Base-by-base conservation (phyloP, 1,284 basidiomycete genomes). In the Heimioporus retisporus region DNA sequence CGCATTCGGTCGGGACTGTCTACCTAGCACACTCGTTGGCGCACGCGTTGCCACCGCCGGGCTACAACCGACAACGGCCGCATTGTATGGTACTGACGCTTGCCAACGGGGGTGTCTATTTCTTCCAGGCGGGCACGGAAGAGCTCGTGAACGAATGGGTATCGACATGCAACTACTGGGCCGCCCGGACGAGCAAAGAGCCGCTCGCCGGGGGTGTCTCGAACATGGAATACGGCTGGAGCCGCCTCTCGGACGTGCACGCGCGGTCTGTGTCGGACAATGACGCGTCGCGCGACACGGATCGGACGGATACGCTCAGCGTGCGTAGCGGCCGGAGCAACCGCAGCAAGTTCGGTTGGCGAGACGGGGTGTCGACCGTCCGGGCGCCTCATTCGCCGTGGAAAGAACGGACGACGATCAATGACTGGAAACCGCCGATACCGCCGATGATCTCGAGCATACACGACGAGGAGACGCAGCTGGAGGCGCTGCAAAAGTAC, bases 151-250 rank as follows among this genome's bases (percentile, higher is more conserved):
- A 95, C 75, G 97, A 99, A 79, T 99, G 97, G 97, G 96, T 98
- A 13, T 92, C 93, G 44, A 98, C 97, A 0, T 99, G 97, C 87
- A 99, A 99, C 82, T 99, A 99, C 79, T 99, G 97, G 96, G 96
- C 97, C 0, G 97, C 97, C 0, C 86, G 97, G 44, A 92, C 90
- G 69, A 96, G 94, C 79, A 96, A 97, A 73, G 96, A 98, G 75
- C 97, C 97, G 1, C 86, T 99, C 4, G 87, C 93, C 4, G 97
- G 97, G 5, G 97, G 97, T 42, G 96, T 99, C 3, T 96, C 95
- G 58, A 99, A 99, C 81, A 97, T 99, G 93, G 98, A 99, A 79
- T 99, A 99, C 75, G 97, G 97, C 15, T 99, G 97, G 97, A 97
- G 92, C 76, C 89, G 94, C 50, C 86, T 93, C 16, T 73, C 83